Conservation (phyloP, 225 moss, liverwort and hornwort genomes). For the Rhytidiadelphus loreus region DNA sequence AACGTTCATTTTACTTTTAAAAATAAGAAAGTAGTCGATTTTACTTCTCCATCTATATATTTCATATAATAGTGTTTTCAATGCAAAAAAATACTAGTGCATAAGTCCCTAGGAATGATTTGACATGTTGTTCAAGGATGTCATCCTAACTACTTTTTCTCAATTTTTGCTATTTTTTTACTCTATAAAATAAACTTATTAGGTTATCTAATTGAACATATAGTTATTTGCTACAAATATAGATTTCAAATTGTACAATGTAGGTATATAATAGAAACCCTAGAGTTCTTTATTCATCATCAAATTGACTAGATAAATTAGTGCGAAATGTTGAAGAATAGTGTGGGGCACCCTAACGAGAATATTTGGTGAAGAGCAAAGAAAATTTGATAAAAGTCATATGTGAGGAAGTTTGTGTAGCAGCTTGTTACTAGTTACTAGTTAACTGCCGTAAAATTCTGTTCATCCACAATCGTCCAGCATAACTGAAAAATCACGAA, state of each 20-base stretch:
- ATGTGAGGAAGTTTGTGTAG: background rate
- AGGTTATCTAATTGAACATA: background rate
- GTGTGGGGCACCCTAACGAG: rapidly evolving
- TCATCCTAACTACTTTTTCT: background rate
- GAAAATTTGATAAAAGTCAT: no score
- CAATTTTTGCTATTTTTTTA: background rate
- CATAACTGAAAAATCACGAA: no score
- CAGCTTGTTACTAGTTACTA: background rate
- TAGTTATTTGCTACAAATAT: background rate
- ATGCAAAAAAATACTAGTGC: background rate
- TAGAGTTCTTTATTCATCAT: background rate
- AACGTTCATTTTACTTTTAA: background rate
- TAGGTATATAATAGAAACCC: background rate
- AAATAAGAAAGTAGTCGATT: background rate
- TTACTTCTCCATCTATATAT: background rate
- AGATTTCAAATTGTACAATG: background rate
- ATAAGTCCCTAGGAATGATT: background rate
- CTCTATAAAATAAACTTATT: rapidly evolving
- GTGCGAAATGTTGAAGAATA: background rate
- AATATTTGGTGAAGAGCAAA: background rate
- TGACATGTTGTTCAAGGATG: background rate
- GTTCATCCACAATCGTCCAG: background rate
- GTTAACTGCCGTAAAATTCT: background rate
- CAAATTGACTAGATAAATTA: background rate
- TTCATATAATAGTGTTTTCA: background rate